Base-by-base conservation (phyloP, 257 asterid species). In the Solanum appendiculatum region DNA sequence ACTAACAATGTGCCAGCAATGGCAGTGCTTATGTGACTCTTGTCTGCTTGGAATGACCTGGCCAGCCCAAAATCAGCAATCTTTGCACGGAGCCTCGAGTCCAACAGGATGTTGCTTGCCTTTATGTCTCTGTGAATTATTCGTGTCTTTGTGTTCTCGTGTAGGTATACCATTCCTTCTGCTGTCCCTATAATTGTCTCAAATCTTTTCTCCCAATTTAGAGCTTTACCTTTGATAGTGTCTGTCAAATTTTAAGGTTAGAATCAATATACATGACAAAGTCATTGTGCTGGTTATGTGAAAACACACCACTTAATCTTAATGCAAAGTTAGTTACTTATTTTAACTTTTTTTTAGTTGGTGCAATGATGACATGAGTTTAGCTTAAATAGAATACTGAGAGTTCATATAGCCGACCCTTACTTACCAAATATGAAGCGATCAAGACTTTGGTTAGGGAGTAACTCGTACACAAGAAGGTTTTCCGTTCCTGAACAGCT, bases 51-150 rank as follows among this genome's bases (percentile, higher is more conserved):
- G 66, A 92, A 90, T 60, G 92, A 92, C 23, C 93, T 92, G 0
- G 91, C 94, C 68, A 92, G 70, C 31, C 94, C 94, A 70, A 92
- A 90, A 92, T 92, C 93, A 9, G 92, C 93, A 3, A 90, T 92
- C 87, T 89, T 92, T 44, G 94, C 85, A 3, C 86, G 88, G 27
- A 89, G 84, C 21, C 86, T 87, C 1, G 91, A 86, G 70, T 92
- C 94, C 82, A 92, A 69, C 44, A 92, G 88, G 83, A 92, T 90
- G 27, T 90, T 92, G 75, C 92, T 92, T 34, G 92, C 90, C 63
- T 92, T 92, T 6, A 90, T 90, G 63, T 92, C 94, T 83, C 94
- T 70, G 37, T 92, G 94, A 48, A 90, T 89, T 40, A 92, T 92
- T 21, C 88, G 87, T 4, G 27, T 54, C 25, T 88, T 83, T 33